Evolutionary conservation across 495 filamentous ascomycete species (phyloP).

Genomic region (Penicillium malachiteum): DNA sequence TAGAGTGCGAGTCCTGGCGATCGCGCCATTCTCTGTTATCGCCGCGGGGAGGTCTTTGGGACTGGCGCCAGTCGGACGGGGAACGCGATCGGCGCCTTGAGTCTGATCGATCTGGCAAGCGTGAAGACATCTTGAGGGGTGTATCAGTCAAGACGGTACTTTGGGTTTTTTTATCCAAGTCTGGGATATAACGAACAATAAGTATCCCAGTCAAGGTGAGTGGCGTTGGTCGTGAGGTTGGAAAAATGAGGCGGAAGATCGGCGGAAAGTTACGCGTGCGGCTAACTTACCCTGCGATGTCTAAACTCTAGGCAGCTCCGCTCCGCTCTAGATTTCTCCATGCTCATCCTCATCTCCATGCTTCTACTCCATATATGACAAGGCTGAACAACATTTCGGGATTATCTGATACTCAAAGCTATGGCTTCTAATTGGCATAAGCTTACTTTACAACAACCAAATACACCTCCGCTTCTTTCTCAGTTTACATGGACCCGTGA

Average conservation of each 20-base stretch:
- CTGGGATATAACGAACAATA: not conserved
- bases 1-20: conserved; percentile 21
- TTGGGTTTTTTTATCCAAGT: not conserved
- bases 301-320: not conserved
- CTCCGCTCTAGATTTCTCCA: conserved; percentile 10
- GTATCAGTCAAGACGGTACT: not conserved
- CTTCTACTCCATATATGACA: no score
- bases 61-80: conserved; percentile 40
- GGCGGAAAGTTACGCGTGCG: conserved; percentile 31
- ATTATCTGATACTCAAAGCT: not conserved
- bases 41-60: conserved; percentile 38
- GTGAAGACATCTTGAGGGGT: conserved; percentile 30
- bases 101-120: conserved; percentile 31
- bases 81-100: conserved; percentile 45
- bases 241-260: conserved; percentile 21
- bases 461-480: conserved; percentile 53
- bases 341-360: no score
- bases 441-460: conserved; percentile 21
- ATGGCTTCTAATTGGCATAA: conserved; percentile 45
- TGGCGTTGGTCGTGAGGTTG: conserved; percentile 10
- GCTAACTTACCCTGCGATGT: conserved; percentile 9
- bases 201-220: not conserved
- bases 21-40: conserved; percentile 33
- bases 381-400: not conserved
- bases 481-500: conserved; percentile 48